Evolutionary conservation across 164 flowering plant genomes (phyloP), one percentile per base, ranked within the genome.

Genomic region (Stephania cephalantha): DNA sequence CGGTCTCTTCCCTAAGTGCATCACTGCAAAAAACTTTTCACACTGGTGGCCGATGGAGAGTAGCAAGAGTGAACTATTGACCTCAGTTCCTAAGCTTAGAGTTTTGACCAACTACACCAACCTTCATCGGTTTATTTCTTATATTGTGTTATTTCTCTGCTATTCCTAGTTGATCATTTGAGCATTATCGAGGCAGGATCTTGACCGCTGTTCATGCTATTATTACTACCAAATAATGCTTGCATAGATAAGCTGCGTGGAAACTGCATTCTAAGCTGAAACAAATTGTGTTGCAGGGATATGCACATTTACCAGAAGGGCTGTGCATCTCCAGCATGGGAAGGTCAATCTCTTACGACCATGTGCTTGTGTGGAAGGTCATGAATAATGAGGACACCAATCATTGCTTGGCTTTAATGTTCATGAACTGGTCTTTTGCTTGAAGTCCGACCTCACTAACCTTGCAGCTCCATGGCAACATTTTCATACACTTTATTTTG

Each of bases 371-470:
- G 4, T 93, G 97, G 97, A 91, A 87, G 79, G 97, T 93, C 46
- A 80, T 90, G 20, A 79, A 87, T 70, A 94, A 91, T 20, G 94
- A 91, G 7, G 88, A 84, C 46, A 58, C 84, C 11, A 83, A 82
- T 78, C 92, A 91, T 85, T 93, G 97, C 87, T 81, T 93, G 69
- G 94, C 96, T 50, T 88, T 93, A 81, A 87, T 88, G 91, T 93
- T 93, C 79, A 71, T 89, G 31, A 93, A 88, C 86, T 91, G 97
- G 97, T 91, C 96, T 31, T 93, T 93, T 77, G 88, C 89, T 61
- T 93, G 85, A 90, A 68, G 75, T 9, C 20, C 20, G 13, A 15
- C 11, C 11, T 50, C 55, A 50, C 1, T 50, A 7, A 15, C 15
- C 55, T 50, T 50, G 11, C 55, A 50, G 11, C 15, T 50, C 15